phyloP scores from a whole-genome alignment of 352 stramenopile species.

The Blastocystis sp. region DNA sequence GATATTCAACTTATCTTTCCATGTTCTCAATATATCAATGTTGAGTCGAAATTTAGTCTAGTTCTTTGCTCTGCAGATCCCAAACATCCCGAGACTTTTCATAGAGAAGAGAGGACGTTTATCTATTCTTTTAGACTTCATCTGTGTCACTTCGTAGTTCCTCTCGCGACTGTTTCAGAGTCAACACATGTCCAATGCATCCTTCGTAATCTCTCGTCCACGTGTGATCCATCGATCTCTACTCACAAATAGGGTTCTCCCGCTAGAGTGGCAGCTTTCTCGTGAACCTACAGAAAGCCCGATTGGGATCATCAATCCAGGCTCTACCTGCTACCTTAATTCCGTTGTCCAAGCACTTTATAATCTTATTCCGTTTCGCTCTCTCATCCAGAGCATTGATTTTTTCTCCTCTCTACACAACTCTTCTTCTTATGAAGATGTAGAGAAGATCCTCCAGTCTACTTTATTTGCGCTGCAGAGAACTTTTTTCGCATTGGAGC shows the following conservation, averaged over 20 bases:
- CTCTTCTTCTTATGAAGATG: background rate
- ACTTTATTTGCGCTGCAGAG: conserved; percentile 29
- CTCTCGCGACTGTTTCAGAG: background rate
- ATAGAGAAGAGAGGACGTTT: background rate
- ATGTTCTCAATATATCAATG: background rate
- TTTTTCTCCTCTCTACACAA: background rate
- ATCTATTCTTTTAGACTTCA: background rate
- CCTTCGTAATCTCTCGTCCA: background rate
- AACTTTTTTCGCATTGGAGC: background rate
- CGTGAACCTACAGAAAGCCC: background rate
- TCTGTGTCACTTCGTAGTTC: background rate
- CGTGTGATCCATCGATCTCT: background rate
- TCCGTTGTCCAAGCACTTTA: conserved; percentile 22
- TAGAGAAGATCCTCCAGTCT: background rate
- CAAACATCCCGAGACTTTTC: background rate
- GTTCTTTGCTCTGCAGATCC: background rate
- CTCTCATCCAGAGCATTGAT: background rate
- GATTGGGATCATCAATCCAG: conserved; percentile 18
- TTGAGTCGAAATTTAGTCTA: background rate
- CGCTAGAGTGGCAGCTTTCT: background rate
- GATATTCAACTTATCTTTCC: background rate
- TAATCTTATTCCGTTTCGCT: background rate
- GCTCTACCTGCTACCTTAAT: conserved; percentile 29
- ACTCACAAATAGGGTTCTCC: background rate
- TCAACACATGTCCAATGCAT: background rate